Evolutionary conservation across 2,329 filamentous ascomycete species (phyloP).

Genomic region (Penicillium thymicola): DNA sequence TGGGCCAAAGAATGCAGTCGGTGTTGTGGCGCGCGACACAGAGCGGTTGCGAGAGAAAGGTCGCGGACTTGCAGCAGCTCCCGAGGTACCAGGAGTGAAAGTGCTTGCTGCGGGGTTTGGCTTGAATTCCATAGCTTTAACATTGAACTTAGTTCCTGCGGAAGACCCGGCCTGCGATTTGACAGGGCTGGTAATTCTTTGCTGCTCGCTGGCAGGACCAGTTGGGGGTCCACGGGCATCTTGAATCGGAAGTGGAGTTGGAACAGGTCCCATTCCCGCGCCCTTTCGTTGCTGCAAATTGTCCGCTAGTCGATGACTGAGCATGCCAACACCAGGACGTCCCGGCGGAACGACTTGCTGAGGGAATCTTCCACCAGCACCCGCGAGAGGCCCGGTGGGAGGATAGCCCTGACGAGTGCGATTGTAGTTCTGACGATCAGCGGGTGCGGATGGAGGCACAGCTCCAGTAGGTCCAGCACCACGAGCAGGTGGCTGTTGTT

Average conservation of each 20-base stretch:
- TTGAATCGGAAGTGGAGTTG: constrained; percentile 56
- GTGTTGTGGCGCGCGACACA: constrained; percentile 47
- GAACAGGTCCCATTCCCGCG: constrained; percentile 41
- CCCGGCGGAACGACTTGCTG: constrained; percentile 44
- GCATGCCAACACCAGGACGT: constrained; percentile 44
- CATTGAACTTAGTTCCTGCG: constrained; percentile 56
- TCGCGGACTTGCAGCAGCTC: constrained; percentile 63
- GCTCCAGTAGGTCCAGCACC: constrained; percentile 43
- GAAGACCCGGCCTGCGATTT: constrained; percentile 53
- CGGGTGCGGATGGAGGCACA: constrained; percentile 35
- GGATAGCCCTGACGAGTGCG: constrained; percentile 47
- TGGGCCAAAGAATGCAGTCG: constrained; percentile 59
- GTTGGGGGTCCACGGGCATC: constrained; percentile 71
- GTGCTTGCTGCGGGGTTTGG: constrained; percentile 76
- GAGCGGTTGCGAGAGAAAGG: constrained; percentile 55
- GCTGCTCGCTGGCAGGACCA: constrained; percentile 63
- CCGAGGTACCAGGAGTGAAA: constrained; percentile 73
- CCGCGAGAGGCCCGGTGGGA: constrained; percentile 47
- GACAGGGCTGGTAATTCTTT: constrained; percentile 41
- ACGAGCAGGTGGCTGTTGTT: constrained; percentile 54
- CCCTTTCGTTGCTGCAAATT: constrained; percentile 54
- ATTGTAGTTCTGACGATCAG: constrained; percentile 48
- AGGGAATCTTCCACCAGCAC: constrained; percentile 38
- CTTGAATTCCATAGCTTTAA: constrained; percentile 71
- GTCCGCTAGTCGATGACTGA: constrained; percentile 51